Base-by-base conservation (phyloP, 768 basidiomycete species). In the Leccinum olivaceopallidum region DNA sequence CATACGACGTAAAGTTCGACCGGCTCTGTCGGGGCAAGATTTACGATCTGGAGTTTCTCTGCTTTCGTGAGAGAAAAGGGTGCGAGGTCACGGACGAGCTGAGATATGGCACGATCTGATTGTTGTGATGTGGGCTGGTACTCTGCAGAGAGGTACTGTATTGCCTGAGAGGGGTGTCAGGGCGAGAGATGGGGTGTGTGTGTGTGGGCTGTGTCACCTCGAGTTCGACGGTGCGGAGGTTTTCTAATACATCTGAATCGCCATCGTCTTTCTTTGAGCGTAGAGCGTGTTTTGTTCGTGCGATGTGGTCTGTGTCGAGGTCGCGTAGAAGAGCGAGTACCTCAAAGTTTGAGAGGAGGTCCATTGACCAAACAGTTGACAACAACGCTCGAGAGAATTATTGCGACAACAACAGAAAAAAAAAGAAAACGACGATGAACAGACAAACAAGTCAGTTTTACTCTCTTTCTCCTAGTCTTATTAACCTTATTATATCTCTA, bases 41-140 rank as follows among this genome's bases (percentile, higher is more conserved):
- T 97, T n/a, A 93, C 87, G 37, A 97, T 81, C 69, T 95, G 93
- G 4, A 97, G 80, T 69, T 95, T 94, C 79, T 98, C 95, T 3
- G 90, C 85, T 67, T 95, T 97, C 2, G 94, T 95, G 62, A 98
- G 78, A 36, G 83, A 81, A 63, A 85, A 90, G 20, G 84, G 77
- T 2, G 84, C 82, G 10, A 98, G 83, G 42, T 78, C 78, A 59
- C 85, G 83, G 18, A 90, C 84, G 13, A 97, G 85, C 58, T 79
- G 78, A 1, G 83, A 75, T 58, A 96, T 84, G 13, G 85, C 81
- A 55, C 82, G 80, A 2, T 83, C 77, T 2, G 85, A 86, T 73
- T 96, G 94, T 9, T 80, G 71, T 0, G 75, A 70, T 0, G 86
- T 88, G 6, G 90, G 89, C 60, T 90, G 88, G 65, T 86, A 85